A percentile compares a stretch with the other conserved stretches of the same genome.
Conservation (phyloP, 257 asterid genomes). For the Nyctanthes arbortristis region DNA sequence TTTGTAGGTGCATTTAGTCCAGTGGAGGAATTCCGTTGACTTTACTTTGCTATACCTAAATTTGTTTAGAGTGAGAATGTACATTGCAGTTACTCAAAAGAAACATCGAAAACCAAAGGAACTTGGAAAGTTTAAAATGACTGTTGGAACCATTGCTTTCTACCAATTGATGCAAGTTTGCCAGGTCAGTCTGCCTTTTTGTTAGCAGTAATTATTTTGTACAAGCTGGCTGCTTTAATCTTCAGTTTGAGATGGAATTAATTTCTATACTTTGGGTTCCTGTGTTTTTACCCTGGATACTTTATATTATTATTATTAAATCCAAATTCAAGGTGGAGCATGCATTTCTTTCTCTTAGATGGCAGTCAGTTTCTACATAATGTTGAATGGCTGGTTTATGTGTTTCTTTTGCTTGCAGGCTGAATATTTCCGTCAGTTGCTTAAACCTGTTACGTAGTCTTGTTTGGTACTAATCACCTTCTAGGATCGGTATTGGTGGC, state of each 20-base stretch:
- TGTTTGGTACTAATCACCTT: conserved; percentile 16
- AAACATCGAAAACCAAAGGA: conserved; percentile 40
- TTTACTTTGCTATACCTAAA: conserved; percentile 11
- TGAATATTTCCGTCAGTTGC: conserved; percentile 92
- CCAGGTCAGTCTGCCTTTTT: conserved; percentile 50
- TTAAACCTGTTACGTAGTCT: conserved; percentile 90
- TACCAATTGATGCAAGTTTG: conserved; percentile 87
- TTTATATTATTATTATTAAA: too few species aligned
- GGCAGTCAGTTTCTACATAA: neutral
- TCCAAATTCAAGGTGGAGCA: neutral
- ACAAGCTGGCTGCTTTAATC: neutral
- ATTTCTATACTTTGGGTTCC: neutral
- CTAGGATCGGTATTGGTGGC: conserved; percentile 19
- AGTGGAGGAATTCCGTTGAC: conserved; percentile 16
- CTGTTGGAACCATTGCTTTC: conserved; percentile 68
- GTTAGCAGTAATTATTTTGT: neutral
- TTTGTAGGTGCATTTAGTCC: conserved; percentile 29
- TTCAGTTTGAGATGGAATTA: neutral
- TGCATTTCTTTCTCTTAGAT: neutral
- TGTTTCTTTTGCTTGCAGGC: conserved; percentile 54
- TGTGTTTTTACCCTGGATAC: neutral
- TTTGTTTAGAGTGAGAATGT: conserved; percentile 65
- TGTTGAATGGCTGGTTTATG: neutral
- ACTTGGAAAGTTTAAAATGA: conserved; percentile 59
- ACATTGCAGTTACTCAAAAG: conserved; percentile 47